These are phyloP conservation scores for Puya raimondii DNA, from an alignment of 176 grass and related monocot species.

Conservation along the genomic window DNA sequence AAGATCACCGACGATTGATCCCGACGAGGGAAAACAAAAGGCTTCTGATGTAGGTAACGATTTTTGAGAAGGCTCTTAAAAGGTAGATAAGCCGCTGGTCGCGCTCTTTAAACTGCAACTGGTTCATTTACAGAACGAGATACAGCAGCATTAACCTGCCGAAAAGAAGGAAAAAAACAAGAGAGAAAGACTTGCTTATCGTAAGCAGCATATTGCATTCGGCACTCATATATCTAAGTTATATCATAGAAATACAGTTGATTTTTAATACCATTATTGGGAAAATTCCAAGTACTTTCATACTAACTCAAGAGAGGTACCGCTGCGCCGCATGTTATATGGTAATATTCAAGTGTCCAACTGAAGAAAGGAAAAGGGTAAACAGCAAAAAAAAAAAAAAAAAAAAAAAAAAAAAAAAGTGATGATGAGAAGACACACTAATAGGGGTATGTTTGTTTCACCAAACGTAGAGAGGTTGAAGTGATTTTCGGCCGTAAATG, in stretches of 20 bases:
- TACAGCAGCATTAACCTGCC: conserved; percentile 66
- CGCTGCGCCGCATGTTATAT: too few relatives aligned
- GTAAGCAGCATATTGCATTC: conserved; percentile 4
- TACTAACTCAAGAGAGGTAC: too few relatives aligned
- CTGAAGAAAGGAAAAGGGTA: too few relatives aligned
- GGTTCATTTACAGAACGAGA: conserved; percentile 74
- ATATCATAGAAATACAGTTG: neutral
- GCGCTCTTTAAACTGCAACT: conserved; percentile 53
- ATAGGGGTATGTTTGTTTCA: too few relatives aligned
- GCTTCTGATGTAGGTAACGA: conserved; percentile 30
- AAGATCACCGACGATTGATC: neutral
- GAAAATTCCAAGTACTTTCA: too few relatives aligned
- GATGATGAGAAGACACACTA: too few relatives aligned
- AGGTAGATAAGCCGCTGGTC: conserved; percentile 20
- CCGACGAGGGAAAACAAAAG: conserved; percentile 14
- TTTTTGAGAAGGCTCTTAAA: conserved; percentile 39
- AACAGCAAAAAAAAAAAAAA: too few relatives aligned
- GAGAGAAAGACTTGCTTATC: neutral
- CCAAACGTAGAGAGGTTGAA: too few relatives aligned
- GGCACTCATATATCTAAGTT: neutral
- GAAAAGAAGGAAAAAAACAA: conserved; percentile 21
- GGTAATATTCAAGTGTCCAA: too few relatives aligned
- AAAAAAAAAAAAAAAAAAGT: too few relatives aligned
- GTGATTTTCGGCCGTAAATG: too few relatives aligned
- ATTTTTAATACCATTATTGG: neutral